These are phyloP conservation scores for Aurantiochytrium sp. DNA, from an alignment of 108 stramenopile species.

Conservation along the genomic window DNA sequence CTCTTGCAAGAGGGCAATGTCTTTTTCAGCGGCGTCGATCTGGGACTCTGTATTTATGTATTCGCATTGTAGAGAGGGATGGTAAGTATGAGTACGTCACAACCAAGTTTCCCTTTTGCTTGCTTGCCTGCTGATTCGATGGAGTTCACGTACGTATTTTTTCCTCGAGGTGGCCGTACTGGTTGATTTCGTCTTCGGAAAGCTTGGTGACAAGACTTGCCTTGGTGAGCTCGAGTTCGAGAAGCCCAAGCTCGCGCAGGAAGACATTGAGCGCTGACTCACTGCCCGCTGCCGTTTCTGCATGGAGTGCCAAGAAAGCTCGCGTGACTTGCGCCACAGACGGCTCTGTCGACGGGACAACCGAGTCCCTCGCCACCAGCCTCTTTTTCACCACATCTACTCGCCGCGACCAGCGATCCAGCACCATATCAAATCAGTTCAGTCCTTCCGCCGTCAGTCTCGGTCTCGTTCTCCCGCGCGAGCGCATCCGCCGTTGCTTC, in stretches of 20 bases:
- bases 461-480: too few relatives aligned
- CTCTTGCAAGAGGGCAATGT: not conserved
- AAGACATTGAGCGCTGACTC: not conserved
- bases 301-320: not conserved
- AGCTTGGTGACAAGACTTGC: not conserved
- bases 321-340: not conserved
- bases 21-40: not conserved
- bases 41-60: not conserved
- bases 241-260: not conserved
- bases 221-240: not conserved
- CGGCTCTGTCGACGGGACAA: not conserved
- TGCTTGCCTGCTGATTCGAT: not conserved
- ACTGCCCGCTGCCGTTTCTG: not conserved
- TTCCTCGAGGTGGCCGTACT: not conserved
- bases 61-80: too few relatives aligned
- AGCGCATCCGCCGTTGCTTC: too few relatives aligned
- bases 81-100: too few relatives aligned
- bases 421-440: too few relatives aligned
- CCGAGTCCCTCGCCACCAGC: not conserved
- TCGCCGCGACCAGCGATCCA: too few relatives aligned
- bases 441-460: too few relatives aligned
- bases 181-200: not conserved
- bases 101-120: not conserved
- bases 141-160: not conserved
- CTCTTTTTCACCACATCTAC: not conserved